Conservation (phyloP, 2,329 filamentous ascomycete species). For the Ascochyta koolunga region DNA sequence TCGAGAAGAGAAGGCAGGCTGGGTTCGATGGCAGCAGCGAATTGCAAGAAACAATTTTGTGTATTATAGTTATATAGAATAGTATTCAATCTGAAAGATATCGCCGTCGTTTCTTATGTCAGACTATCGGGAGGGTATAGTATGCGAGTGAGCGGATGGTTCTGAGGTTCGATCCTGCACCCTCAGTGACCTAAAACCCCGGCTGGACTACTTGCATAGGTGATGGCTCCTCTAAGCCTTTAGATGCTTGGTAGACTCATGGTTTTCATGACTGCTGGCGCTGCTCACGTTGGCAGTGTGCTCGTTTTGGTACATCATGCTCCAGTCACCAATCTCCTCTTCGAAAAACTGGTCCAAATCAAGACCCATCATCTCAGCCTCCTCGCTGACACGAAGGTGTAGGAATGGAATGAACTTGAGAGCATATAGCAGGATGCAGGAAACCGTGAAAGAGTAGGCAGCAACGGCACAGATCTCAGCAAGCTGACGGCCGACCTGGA, state of each 20-base stretch:
- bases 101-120: not conserved
- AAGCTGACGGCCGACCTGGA: slow-evolving; percentile 62
- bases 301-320: slow-evolving; percentile 42
- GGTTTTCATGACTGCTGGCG: slow-evolving; percentile 29
- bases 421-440: slow-evolving; percentile 58
- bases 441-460: slow-evolving; percentile 60
- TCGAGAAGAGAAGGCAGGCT: no score
- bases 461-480: slow-evolving; percentile 63
- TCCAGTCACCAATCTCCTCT: slow-evolving; percentile 63
- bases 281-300: slow-evolving; percentile 27
- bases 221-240: not conserved
- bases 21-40: slow-evolving; percentile 4
- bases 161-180: not conserved
- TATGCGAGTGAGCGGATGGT: not conserved
- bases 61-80: slow-evolving; percentile 3
- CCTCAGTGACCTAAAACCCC: not conserved
- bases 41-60: not conserved
- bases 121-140: not conserved
- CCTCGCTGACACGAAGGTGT: slow-evolving; percentile 60
- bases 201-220: not conserved
- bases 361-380: slow-evolving; percentile 61
- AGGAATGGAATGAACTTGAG: slow-evolving; percentile 62
- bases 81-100: not conserved
- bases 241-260: not conserved
- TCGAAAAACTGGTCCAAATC: slow-evolving; percentile 63